Percentiles rank a stretch among this genome's conserved stretches.
Evolutionary conservation across 2,329 filamentous ascomycete genomes (phyloP).

Genomic region (Orbilia quercus): DNA sequence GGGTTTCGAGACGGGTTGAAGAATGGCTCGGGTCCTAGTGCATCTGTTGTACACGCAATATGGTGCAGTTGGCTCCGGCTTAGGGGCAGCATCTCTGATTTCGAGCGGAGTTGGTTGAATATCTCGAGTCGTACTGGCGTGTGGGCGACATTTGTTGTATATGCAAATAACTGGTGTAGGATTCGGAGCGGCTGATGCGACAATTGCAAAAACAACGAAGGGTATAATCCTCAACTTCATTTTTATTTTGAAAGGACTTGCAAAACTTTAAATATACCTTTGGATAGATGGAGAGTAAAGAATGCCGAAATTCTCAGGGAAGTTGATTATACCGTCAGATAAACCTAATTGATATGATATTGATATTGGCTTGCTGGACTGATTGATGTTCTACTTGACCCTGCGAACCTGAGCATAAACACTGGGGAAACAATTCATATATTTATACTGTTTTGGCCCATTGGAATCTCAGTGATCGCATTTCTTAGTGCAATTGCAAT

Average conservation of each 20-base stretch:
- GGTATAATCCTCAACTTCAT: neutral
- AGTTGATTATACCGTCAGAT: no score
- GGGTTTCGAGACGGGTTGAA: neutral
- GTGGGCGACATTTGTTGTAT: conserved; percentile 8
- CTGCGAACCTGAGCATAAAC: no score
- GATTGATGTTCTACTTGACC: no score
- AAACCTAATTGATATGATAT: no score
- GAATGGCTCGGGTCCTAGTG: neutral
- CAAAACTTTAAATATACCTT: no score
- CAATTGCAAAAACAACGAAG: neutral
- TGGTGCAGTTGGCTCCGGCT: neutral
- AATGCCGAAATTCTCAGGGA: no score
- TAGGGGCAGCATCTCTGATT: conserved; percentile 2
- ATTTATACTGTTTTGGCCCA: neutral
- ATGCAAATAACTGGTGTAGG: neutral
- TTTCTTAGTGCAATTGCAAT: no score
- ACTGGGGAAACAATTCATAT: neutral
- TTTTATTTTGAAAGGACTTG: no score
- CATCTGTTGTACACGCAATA: conserved; percentile 7
- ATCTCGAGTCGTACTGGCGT: neutral
- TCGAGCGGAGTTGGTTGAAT: neutral
- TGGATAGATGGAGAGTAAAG: no score
- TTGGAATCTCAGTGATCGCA: neutral
- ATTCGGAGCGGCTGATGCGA: conserved; percentile 1
- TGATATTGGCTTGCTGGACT: no score